These are phyloP conservation scores for Circinella umbellata DNA, from an alignment of 371 early-diverging fungal genomes.

Conservation along the genomic window DNA sequence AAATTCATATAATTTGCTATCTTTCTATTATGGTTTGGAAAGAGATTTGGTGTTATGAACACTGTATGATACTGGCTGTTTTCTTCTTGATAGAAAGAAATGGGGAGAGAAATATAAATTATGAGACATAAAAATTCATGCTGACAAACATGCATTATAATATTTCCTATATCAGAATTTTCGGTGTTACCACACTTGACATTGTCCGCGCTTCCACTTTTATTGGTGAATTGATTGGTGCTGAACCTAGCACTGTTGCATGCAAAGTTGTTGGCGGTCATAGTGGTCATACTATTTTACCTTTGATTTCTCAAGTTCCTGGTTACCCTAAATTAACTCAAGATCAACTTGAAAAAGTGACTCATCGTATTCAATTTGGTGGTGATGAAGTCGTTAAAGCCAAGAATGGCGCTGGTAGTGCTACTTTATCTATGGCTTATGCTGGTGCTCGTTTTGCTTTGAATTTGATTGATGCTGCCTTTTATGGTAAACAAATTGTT, in stretches of 20 bases:
- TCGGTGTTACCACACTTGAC: constrained; percentile 93
- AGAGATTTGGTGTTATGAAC: no score
- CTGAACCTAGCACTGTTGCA: constrained; percentile 59
- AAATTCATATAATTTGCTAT: constrained; percentile 17
- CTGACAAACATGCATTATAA: constrained; percentile 1
- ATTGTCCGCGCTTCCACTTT: constrained; percentile 89
- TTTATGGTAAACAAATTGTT: constrained; percentile 61
- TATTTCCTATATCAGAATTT: constrained; percentile 51
- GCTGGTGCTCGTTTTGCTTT: constrained; percentile 89
- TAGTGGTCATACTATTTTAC: constrained; percentile 90
- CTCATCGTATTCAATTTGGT: constrained; percentile 90
- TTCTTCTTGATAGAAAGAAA: no score
- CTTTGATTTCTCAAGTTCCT: constrained; percentile 71
- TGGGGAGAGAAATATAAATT: background rate
- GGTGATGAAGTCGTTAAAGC: constrained; percentile 97
- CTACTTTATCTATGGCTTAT: constrained; percentile 91
- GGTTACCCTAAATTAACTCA: constrained; percentile 61
- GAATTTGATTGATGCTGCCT: constrained; percentile 72
- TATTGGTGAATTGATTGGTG: constrained; percentile 61
- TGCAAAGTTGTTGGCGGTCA: constrained; percentile 94
- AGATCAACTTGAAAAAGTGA: constrained; percentile 77
- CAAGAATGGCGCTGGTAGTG: constrained; percentile 83
- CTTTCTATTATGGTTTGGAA: no score
- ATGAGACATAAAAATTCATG: background rate
- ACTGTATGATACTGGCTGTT: no score